Base-by-base conservation (phyloP, 1,284 basidiomycete species). In the Boletus sp. region DNA sequence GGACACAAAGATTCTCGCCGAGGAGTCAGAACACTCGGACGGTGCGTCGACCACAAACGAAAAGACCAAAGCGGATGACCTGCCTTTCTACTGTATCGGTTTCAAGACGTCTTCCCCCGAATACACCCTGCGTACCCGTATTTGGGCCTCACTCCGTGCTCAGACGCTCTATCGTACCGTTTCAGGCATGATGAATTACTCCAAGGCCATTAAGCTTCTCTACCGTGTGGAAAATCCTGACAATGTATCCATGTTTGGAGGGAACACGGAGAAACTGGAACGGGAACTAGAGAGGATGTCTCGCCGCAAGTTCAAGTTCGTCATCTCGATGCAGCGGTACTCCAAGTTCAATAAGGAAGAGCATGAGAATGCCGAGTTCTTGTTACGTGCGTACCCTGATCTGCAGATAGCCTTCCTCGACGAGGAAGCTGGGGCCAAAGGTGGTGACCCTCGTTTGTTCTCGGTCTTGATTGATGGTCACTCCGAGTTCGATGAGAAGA, bases 101-200 rank as follows among this genome's bases (percentile, higher is more conserved):
- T 99, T 99, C 86, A 99, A 98, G 76, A 96, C 90, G 9, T 94
- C 96, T 10, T 94, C 95, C 5, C 95, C 95, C 12, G 96, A 99
- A 69, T 99, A 97, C 70, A 99, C 95, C 16, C 84, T 99, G 37
- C 93, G 95, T 59, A 99, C 96, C 0, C 91, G 96, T 69, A 99
- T 99, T 61, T 99, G 96, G 96, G 95, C 96, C 1, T 99, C 95
- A 14, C 80, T 99, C 22, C 91, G 96, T 51, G 95, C 94, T 10
- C 96, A 99, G 72, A 99, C 96, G 0, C 80, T 99, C 29, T 99
- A 99, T 72, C 89, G 96, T 56, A 99, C 96, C 13, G 94, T 99
- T n/a, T 99, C 96, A n/a, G 96, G 96, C 49, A 98, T 99, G 88
- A 99, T 99, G 96, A 99, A 99, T 77, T 99, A 99, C 74, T 90